Base-by-base conservation (phyloP, 495 filamentous ascomycete genomes). In the Penicillium bialowiezense region DNA sequence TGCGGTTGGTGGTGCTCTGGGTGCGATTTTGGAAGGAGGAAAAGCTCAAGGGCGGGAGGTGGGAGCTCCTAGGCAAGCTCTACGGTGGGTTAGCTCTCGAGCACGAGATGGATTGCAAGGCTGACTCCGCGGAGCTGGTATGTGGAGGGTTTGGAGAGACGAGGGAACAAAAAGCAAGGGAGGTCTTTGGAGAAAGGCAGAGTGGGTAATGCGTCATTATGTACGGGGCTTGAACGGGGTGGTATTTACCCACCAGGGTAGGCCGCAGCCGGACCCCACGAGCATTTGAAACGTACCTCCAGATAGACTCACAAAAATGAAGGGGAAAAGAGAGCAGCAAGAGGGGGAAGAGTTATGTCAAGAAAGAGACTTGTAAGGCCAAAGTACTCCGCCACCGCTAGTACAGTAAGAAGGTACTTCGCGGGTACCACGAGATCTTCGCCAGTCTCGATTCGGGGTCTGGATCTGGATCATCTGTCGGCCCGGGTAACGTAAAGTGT, bases 151-250 rank as follows among this genome's bases (percentile, higher is more conserved):
- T 49, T 18, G 28, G 18, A 17, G 36, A 37, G 34, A 31, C 26
- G 34, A 31, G 42, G 23, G 33, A 48, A 55, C 9, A 26, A 34
- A 47, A 59, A 24, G 55, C 49, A 56, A 55, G 52, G 49, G 54
- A 54, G 46, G 41, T 13, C 12, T 24, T 42, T 51, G 45, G 35
- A 51, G 41, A 23, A 31, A 44, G 39, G 56, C 52, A 48, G 54
- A 48, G 55, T 50, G 60, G 54, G 48, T 49, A 48, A 72, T 73
- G 70, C 70, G 70, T 73, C 70, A 73, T 73, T 60, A 66, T 65
- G 61, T 52, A 55, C 50, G 48, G 61, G 61, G 61, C 44, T 45
- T 32, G 49, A 34, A 45, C 39, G 48, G 56, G 36, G 31, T 19
- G 14, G 52, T 38, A 52, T 41, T 54, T 43, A 55, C 56, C 51